Base-by-base conservation (phyloP, 2,329 filamentous ascomycete species). In the Rutstroemia sp. region DNA sequence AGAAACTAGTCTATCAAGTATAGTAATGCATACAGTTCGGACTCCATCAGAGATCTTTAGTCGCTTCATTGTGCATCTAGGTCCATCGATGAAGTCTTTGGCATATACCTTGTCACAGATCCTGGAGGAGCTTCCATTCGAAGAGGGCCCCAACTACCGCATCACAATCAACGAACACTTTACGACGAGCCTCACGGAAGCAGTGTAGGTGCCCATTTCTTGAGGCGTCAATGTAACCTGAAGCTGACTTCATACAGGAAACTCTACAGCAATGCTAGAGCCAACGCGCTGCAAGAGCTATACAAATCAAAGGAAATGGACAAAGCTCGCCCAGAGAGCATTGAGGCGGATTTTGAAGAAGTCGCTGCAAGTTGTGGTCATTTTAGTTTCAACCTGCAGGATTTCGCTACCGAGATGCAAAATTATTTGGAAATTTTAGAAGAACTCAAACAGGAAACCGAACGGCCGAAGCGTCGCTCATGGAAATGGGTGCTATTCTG, bases 341-440 rank as follows among this genome's bases (percentile, higher is more conserved):
- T 92, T 8, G 87, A 95, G 67, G 94, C 92, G 2, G 94, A 97
- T 70, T 91, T 96, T 57, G 94, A 99, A 70, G 94, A 99, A 71
- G 92, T 97, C 10, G 92, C 92, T 42, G 92, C 94, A n/a, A 95
- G 92, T 56, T 99, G 94, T 67, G 92, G 94, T 0, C 92, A 97
- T 71, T 99, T 97, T 69, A 92, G 89, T 68, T 96, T 94, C 69
- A 95, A 88, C 45, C 76, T 99, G 25, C 82, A 94, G 61, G 88
- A 94, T 63, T 92, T 97, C 67, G 92, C 90, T 0, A 89, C 95
- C 68, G 91, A 96, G 67, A 88, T 95, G 74, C 83, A 89, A 62
- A 81, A 81, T 12, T 94, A 95, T 64, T 72, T 99, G 46, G 83
- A 90, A 52, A 85, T 94, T 0, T 74, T 99, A 4, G 90, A 96